Conservation (phyloP, 2,329 filamentous ascomycete genomes). For the Phialophora verrucosa region DNA sequence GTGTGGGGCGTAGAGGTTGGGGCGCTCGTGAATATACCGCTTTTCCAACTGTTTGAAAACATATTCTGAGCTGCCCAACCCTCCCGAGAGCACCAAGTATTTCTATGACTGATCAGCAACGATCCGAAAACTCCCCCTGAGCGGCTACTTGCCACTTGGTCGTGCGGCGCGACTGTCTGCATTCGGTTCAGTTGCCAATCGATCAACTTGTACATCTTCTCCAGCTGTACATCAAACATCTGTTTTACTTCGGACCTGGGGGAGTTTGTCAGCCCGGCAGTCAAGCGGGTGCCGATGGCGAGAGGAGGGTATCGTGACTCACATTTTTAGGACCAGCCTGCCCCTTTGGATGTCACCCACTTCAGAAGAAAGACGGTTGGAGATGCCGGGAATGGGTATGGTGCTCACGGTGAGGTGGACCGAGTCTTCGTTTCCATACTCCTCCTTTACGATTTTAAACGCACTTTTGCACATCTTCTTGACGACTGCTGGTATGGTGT, state of each 20-base stretch:
- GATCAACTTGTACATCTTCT: conserved; percentile 43
- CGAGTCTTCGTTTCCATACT: conserved; percentile 7
- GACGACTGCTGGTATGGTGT: conserved; percentile 6
- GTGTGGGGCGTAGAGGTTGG: conserved; percentile 35
- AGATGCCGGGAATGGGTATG: conserved; percentile 10
- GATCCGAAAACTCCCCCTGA: neutral
- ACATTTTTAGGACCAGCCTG: conserved; percentile 7
- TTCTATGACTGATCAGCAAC: conserved; percentile 22
- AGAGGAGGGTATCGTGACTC: neutral
- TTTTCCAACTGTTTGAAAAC: conserved; percentile 41
- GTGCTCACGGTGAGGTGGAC: conserved; percentile 9
- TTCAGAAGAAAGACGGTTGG: neutral
- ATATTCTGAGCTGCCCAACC: conserved; percentile 45
- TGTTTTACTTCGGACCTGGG: conserved; percentile 38
- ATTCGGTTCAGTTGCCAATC: conserved; percentile 41
- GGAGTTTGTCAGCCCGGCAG: neutral
- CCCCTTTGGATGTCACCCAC: conserved; percentile 7
- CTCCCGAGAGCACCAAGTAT: conserved; percentile 45
- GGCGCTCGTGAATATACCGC: conserved; percentile 35
- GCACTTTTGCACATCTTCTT: conserved; percentile 10
- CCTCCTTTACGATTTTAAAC: conserved; percentile 15
- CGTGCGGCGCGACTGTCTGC: conserved; percentile 37
- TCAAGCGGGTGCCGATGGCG: neutral
- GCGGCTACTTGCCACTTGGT: conserved; percentile 40
- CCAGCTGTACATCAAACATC: conserved; percentile 41